These are phyloP conservation scores for Closterium sp. DNA, from an alignment of 139 green algal genomes.

Conservation along the genomic window DNA sequence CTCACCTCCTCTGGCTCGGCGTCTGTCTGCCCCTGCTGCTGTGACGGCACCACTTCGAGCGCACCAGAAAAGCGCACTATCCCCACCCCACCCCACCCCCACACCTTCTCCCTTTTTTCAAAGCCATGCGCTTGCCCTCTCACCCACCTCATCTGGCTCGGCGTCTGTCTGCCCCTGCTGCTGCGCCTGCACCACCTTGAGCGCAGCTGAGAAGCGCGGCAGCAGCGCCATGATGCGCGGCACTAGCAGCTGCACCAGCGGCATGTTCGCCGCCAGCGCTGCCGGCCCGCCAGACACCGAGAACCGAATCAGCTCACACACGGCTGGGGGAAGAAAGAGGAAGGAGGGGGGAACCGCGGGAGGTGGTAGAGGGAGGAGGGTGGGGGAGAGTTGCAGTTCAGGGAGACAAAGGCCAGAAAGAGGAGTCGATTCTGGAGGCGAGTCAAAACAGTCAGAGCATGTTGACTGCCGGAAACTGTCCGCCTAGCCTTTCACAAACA, in stretches of 20 bases:
- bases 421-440: no score
- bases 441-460: no score
- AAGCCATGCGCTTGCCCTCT: no score
- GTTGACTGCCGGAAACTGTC: no score
- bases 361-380: neutral
- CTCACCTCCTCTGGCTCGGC: constrained; percentile 11
- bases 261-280: constrained; percentile 32
- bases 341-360: neutral
- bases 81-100: neutral
- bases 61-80: constrained; percentile 58
- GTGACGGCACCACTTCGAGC: neutral
- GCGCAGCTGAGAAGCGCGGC: constrained; percentile 62
- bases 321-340: neutral
- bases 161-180: constrained; percentile 15
- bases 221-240: constrained; percentile 77
- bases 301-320: constrained; percentile 66
- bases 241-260: constrained; percentile 72
- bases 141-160: constrained; percentile 16
- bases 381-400: neutral
- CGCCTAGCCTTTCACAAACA: no score
- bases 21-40: constrained; percentile 16
- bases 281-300: constrained; percentile 54
- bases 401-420: no score
- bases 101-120: no score
- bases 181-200: constrained; percentile 12